Evolutionary conservation across 2,329 filamentous ascomycete genomes (phyloP), one percentile per base, ranked within the genome.

Genomic region (Penicillium sclerotigenum): DNA sequence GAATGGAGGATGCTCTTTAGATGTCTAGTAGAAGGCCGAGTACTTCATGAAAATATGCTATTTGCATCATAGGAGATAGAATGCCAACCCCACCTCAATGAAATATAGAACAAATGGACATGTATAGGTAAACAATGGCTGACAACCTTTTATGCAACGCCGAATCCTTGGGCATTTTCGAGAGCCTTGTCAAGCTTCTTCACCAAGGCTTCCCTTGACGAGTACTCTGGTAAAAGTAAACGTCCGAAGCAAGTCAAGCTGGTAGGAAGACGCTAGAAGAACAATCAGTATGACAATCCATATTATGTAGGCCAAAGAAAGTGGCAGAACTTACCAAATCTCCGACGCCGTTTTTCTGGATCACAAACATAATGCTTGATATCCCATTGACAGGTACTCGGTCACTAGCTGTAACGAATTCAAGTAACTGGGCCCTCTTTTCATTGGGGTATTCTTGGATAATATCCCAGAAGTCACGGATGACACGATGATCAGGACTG

Each of bases 371-470:
- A 45, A 97, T 78, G 65, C 89, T 91, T 60, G 84, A 83, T 68
- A 92, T 85, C 3, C 94, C 94, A 20, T 90, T 91, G 0, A 96
- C 89, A 0, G 94, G 94, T 2, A 97, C 84, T 2, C 94, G 83
- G 68, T 97, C 92, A 65, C 87, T 93, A 0, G 93, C 93, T 14
- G 94, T 99, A 29, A 99, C 92, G 68, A 99, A 99, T 71, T 97
- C 91, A 31, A 99, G 80, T 33, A 99, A 77, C 65, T 84, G 85
- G 50, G 86, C 83, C 73, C 88, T 88, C 79, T 92, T 88, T 42
- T 82, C 79, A 16, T 87, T 80, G 10, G 75, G 64, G 52, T 76
- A 79, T 16, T 81, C 68, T 84, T 94, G 34, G 71, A 96, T 88
- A 8, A 97, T 82, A 13, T 80, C 80, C 94, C 94, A 99, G 71